Evolutionary conservation across 768 basidiomycete genomes (phyloP).

Genomic region (Lactarius akahatsu): DNA sequence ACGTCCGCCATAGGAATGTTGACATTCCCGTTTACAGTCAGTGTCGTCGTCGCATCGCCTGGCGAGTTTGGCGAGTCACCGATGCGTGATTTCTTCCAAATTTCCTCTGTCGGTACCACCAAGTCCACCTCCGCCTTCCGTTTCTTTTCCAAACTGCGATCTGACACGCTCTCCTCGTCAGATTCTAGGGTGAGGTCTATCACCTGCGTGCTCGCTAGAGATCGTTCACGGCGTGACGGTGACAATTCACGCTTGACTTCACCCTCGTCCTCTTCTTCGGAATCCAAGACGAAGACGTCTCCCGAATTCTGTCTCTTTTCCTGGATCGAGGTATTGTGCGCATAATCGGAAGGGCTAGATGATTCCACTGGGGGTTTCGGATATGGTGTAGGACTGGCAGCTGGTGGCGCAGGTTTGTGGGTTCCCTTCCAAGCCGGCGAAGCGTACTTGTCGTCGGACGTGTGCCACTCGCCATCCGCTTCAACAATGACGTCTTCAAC

Average conservation of each 20-base stretch:
- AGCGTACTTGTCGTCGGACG: slow-evolving; percentile 79
- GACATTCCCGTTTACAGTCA: slow-evolving; percentile 26
- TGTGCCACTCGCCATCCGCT: slow-evolving; percentile 95
- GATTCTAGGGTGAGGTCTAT: slow-evolving; percentile 85
- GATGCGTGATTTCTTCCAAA: slow-evolving; percentile 68
- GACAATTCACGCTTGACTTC: slow-evolving; percentile 76
- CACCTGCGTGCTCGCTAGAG: slow-evolving; percentile 42
- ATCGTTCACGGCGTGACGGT: slow-evolving; percentile 46
- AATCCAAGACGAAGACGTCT: slow-evolving; percentile 62
- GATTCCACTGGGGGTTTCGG: not conserved
- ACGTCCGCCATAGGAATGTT: slow-evolving; percentile 20
- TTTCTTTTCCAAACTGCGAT: slow-evolving; percentile 51
- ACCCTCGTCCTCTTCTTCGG: slow-evolving; percentile 71
- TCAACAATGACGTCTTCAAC: slow-evolving; percentile 95
- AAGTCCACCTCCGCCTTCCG: slow-evolving; percentile 55
- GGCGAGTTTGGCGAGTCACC: slow-evolving; percentile 32
- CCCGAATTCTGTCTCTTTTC: slow-evolving; percentile 47
- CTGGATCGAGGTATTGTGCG: slow-evolving; percentile 1
- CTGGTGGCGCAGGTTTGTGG: slow-evolving; percentile 41
- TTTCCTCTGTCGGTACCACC: slow-evolving; percentile 57
- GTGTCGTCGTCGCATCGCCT: slow-evolving; percentile 24
- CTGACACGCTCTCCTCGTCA: slow-evolving; percentile 59
- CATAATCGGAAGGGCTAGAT: slow-evolving; percentile 3
- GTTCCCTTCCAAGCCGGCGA: slow-evolving; percentile 66
- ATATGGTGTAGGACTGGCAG: slow-evolving; percentile 9